Conservation (phyloP, 129 eudicot genomes). For the Flaveria robusta region DNA sequence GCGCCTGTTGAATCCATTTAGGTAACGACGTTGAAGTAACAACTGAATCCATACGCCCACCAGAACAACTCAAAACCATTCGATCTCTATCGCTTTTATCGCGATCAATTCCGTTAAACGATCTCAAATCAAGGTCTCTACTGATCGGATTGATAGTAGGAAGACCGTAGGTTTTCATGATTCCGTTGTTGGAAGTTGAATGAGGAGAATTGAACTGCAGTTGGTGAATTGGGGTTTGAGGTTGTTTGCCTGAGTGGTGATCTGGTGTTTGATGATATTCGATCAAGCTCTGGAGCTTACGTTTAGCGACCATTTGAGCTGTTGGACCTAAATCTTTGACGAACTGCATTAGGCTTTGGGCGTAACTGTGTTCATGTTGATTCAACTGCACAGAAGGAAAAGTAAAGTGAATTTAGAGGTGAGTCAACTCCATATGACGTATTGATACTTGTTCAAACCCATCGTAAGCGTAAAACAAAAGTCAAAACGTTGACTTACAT, state of each 20-base stretch:
- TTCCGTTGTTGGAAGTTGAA: not conserved
- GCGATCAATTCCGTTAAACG: not conserved
- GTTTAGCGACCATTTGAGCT: conserved; percentile 72
- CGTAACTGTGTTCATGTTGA: conserved; percentile 53
- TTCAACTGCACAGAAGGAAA: conserved; percentile 38
- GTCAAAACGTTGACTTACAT: conserved; percentile 41
- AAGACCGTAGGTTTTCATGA: not conserved
- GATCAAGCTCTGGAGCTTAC: conserved; percentile 44
- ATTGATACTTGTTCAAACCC: too few relatives aligned
- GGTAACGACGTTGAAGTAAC: conserved; percentile 13
- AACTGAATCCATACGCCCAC: conserved; percentile 11
- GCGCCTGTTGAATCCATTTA: conserved; percentile 7
- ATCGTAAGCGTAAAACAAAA: not conserved
- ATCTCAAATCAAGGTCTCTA: not conserved
- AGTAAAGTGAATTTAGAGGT: not conserved
- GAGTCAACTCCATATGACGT: too few relatives aligned
- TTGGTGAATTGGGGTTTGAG: conserved; percentile 11
- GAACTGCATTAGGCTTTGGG: conserved; percentile 63
- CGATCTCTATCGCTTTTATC: conserved; percentile 19
- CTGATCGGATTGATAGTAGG: not conserved
- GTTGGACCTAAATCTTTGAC: conserved; percentile 81
- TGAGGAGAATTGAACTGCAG: conserved; percentile 23
- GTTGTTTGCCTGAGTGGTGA: conserved; percentile 1
- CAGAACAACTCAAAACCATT: conserved; percentile 11
- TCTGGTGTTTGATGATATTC: not conserved